Base-by-base conservation (phyloP, 2,329 filamentous ascomycete genomes). In the Setomelanomma holmii region DNA sequence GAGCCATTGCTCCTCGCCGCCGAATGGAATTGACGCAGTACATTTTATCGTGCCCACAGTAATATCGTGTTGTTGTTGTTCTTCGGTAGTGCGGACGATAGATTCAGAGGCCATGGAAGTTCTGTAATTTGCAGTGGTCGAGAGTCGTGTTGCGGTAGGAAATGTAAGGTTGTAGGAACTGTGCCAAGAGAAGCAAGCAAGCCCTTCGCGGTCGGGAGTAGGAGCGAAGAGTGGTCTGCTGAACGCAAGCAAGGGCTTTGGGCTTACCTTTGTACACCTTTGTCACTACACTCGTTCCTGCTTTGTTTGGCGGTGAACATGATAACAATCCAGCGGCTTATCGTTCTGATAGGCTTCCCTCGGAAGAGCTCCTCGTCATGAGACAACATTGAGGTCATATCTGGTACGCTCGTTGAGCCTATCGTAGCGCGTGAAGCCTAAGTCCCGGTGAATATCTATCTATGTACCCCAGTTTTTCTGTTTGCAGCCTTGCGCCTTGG, bases 1-100 rank as follows among this genome's bases (percentile, higher is more conserved):
- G 58, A 73, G 70, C 75, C 75, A 78, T 69, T 75, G 71, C 36
- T 58, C 61, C 44, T 77, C 71, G 53, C 75, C 74, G 50, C 75
- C 74, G 48, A 78, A 78, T 4, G 74, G 65, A 45, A 76, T 74
- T 23, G 75, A 72, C 22, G 75, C 74, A n/a, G 72, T 73, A 42
- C 67, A 66, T 59, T 66, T 71, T 48, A 71, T 71, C 6, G 61
- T 69, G 19, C 64, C 63, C 43, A 65, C 50, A n/a, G 63, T 61
- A 20, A 61, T 56, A 47, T 63, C 56, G 39, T 59, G 49, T 30
- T 55, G 46, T 30, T 55, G 46, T 38, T 53, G 50, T 36, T 62
- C 48, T 51, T 62, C 40, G 36, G 47, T 55, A 24, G 53, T 64
- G 16, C 55, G 45, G 22, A 58, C 36, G n/a, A 49, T 38, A 14